Evolutionary conservation across 1,284 basidiomycete species (phyloP).

Genomic region (Phenoliferia sp.): DNA sequence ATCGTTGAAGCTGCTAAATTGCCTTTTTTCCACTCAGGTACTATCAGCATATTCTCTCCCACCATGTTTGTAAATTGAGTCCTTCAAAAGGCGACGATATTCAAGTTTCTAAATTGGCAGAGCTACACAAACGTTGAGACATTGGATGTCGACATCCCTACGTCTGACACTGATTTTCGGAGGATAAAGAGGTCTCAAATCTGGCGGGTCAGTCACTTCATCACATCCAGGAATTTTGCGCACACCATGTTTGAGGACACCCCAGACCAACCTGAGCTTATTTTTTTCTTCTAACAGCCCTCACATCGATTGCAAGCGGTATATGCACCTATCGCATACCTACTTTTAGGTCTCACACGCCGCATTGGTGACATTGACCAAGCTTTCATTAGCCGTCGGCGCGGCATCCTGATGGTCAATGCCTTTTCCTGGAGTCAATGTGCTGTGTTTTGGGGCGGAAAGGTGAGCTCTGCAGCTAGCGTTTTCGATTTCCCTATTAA

Average conservation of each 20-base stretch:
- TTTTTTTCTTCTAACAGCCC: no score
- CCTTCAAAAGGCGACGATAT: not conserved
- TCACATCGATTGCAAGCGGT: not conserved
- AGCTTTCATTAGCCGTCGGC: not conserved
- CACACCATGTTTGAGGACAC: no score
- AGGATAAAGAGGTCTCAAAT: not conserved
- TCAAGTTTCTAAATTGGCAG: not conserved
- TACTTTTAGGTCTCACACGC: not conserved
- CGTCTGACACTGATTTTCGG: not conserved
- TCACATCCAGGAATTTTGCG: not conserved
- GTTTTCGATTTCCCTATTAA: not conserved
- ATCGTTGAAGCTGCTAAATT: not conserved
- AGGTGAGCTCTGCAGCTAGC: not conserved
- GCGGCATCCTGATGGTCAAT: not conserved
- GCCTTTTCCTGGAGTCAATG: not conserved
- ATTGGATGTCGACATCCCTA: not conserved
- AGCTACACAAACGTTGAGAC: not conserved
- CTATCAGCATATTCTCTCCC: not conserved
- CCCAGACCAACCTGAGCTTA: no score
- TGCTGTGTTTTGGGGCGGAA: not conserved
- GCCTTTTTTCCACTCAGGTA: not conserved
- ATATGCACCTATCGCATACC: not conserved
- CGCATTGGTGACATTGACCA: not conserved
- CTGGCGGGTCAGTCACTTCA: not conserved
- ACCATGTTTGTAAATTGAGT: not conserved